phyloP scores from a whole-genome alignment of 2,329 filamentous ascomycete genomes.

The Pseudopyricularia javanii region DNA sequence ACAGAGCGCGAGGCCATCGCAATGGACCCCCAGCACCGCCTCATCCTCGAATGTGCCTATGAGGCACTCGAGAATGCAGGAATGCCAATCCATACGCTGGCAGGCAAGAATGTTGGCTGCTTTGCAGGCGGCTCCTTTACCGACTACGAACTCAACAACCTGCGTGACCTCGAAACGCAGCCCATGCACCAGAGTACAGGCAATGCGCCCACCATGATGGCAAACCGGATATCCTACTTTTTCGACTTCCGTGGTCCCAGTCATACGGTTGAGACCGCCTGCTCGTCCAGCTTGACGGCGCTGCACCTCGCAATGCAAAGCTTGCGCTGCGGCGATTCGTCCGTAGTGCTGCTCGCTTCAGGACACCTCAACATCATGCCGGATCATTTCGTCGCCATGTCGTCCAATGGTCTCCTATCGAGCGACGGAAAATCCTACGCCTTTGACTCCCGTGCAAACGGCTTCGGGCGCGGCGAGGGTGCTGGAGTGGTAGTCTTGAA shows the following conservation, averaged over 20 bases:
- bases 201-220: conserved; percentile 8
- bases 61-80: conserved; percentile 21
- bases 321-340: conserved; percentile 6
- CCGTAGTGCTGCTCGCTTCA: conserved; percentile 3
- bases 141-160: conserved; percentile 7
- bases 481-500: conserved; percentile 25
- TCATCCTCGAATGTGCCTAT: conserved; percentile 20
- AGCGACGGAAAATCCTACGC: conserved; percentile 6
- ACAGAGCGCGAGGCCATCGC: conserved; percentile 19
- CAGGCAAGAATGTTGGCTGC: conserved; percentile 17
- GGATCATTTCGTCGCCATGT: conserved; percentile 8
- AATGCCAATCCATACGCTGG: conserved; percentile 14
- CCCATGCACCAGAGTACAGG: conserved; percentile 13
- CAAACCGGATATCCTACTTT: conserved; percentile 11
- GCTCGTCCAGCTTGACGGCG: conserved; percentile 8
- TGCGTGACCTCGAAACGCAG: conserved; percentile 10
- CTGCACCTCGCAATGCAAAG: conserved; percentile 7
- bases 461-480: conserved; percentile 34
- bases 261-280: conserved; percentile 9
- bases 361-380: conserved; percentile 6
- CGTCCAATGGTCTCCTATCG: conserved; percentile 8
- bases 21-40: conserved; percentile 20
- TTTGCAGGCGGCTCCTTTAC: conserved; percentile 15
- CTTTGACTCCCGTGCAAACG: conserved; percentile 26
- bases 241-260: conserved; percentile 10